phyloP scores from a whole-genome alignment of 768 basidiomycete species.

The Aureoboletus auriporus region DNA sequence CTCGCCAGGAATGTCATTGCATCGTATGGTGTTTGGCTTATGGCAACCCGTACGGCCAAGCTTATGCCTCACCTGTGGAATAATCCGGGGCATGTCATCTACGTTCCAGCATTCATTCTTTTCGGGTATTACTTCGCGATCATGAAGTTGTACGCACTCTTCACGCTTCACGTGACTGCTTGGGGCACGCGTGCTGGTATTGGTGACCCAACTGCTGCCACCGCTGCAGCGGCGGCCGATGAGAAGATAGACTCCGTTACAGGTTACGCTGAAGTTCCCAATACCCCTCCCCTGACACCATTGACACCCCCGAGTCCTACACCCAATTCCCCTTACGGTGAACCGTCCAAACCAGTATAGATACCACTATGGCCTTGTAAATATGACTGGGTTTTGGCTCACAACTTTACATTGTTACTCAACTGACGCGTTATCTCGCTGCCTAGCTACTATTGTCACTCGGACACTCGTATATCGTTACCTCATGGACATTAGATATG shows the following conservation, averaged over 20 bases:
- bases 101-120: conserved; percentile 81
- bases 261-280: background rate
- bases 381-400: background rate
- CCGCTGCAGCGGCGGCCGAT: conserved; percentile 46
- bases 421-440: too few species aligned
- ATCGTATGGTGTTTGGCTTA: conserved; percentile 68
- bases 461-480: too few species aligned
- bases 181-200: conserved; percentile 97
- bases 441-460: too few species aligned
- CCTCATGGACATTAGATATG: too few species aligned
- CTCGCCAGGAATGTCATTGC: conserved; percentile 58
- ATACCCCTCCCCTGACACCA: background rate
- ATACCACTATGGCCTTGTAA: background rate
- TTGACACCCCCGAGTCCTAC: background rate
- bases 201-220: conserved; percentile 76
- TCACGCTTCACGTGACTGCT: conserved; percentile 90
- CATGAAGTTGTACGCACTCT: conserved; percentile 91
- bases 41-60: conserved; percentile 72
- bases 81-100: conserved; percentile 69
- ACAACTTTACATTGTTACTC: background rate
- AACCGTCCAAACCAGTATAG: background rate
- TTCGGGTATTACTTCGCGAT: conserved; percentile 94
- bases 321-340: conserved; percentile 1
- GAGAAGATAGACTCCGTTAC: conserved; percentile 26
- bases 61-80: conserved; percentile 78